Conservation (phyloP, 306 rosid genomes). For the Rosa chinensis region DNA sequence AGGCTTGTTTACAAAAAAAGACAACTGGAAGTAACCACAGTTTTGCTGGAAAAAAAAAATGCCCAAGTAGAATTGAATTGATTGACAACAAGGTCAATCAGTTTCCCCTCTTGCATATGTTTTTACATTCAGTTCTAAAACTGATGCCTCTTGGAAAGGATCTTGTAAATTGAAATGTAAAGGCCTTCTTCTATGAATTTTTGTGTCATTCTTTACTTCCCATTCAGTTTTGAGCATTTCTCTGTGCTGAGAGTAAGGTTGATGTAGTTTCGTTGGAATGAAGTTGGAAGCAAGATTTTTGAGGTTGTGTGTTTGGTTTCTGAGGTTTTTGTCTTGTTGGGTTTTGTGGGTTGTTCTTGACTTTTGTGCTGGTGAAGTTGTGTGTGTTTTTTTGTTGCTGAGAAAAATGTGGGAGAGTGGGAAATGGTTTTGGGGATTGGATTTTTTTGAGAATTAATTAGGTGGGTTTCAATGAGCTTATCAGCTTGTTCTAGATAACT, state of each 20-base stretch:
- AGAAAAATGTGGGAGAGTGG: constrained; percentile 7
- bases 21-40: not conserved
- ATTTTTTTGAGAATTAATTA: not conserved
- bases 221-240: not conserved
- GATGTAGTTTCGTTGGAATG: constrained; percentile 30
- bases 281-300: not conserved
- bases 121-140: not conserved
- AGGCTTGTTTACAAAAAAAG: not conserved
- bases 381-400: not conserved
- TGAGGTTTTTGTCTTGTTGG: not conserved
- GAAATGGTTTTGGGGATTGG: not conserved
- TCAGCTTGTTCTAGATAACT: not conserved
- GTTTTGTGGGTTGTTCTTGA: not conserved
- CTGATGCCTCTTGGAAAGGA: not conserved
- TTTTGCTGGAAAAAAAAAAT: not conserved
- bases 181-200: not conserved
- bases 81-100: not conserved
- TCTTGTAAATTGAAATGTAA: not conserved
- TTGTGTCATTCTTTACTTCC: not conserved
- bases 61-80: not conserved
- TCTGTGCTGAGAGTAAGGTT: not conserved
- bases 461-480: not conserved
- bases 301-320: not conserved
- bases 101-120: not conserved
- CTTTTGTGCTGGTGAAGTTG: constrained; percentile 2